These are phyloP conservation scores for Lactifluus subvellereus DNA, from an alignment of 768 basidiomycete species.

Conservation along the genomic window DNA sequence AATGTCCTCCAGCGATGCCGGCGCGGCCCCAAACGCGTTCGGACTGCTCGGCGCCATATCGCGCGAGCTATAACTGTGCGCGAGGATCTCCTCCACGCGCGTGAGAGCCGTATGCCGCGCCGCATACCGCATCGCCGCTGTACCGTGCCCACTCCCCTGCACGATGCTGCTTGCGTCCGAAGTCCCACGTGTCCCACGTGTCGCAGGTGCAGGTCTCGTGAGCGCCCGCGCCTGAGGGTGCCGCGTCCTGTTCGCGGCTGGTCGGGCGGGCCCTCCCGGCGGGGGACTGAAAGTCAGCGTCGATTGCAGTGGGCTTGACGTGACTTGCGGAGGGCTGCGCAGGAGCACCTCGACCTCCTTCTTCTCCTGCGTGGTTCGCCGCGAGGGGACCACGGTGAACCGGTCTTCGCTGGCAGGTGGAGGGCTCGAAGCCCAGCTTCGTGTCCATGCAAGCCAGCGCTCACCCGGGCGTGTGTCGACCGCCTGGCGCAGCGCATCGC, in stretches of 20 bases:
- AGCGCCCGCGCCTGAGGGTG: background rate
- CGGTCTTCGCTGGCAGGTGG: slow-evolving; percentile 30
- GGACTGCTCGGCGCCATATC: slow-evolving; percentile 23
- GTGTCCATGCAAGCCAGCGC: slow-evolving; percentile 22
- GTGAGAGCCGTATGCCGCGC: slow-evolving; percentile 29
- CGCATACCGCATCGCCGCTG: slow-evolving; percentile 28
- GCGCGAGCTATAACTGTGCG: slow-evolving; percentile 28
- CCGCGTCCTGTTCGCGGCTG: background rate
- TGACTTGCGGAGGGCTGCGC: slow-evolving; percentile 50
- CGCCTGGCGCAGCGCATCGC: slow-evolving; percentile 24
- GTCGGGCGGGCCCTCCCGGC: background rate
- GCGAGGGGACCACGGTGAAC: slow-evolving; percentile 38
- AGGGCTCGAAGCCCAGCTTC: slow-evolving; percentile 26
- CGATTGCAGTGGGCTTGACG: slow-evolving; percentile 50
- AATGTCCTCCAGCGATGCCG: slow-evolving; percentile 8
- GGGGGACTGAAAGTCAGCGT: slow-evolving; percentile 44
- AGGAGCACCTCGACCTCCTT: slow-evolving; percentile 38
- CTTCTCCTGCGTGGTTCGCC: slow-evolving; percentile 30
- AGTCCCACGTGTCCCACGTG: background rate
- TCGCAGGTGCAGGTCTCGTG: background rate
- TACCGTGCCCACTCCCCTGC: slow-evolving; percentile 11
- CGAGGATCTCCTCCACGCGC: slow-evolving; percentile 31
- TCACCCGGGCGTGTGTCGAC: slow-evolving; percentile 19
- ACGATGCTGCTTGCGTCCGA: slow-evolving; percentile 18
- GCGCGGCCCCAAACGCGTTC: slow-evolving; percentile 24